These are phyloP conservation scores for Bathelium albidoporum DNA, from an alignment of 495 filamentous ascomycete genomes.

Conservation along the genomic window DNA sequence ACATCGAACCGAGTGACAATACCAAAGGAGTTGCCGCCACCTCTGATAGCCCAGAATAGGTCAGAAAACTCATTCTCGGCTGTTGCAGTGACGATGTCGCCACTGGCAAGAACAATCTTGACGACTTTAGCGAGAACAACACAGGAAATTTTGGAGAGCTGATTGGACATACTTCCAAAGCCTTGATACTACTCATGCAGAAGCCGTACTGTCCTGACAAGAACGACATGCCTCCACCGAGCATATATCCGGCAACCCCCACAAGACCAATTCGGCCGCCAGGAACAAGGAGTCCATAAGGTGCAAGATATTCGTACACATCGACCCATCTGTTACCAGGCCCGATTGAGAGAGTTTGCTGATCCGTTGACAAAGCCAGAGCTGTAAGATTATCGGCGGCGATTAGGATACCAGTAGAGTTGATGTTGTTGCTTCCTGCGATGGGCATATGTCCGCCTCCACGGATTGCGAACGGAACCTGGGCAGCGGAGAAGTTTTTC, in stretches of 20 bases:
- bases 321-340: conserved; percentile 22
- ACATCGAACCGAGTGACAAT: conserved; percentile 29
- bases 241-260: conserved; percentile 24
- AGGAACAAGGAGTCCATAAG: conserved; percentile 11
- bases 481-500: background rate
- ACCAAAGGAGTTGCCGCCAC: conserved; percentile 35
- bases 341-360: conserved; percentile 15
- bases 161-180: conserved; percentile 35
- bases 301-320: conserved; percentile 19
- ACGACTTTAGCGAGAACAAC: background rate
- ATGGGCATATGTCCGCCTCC: background rate
- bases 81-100: conserved; percentile 23
- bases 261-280: conserved; percentile 21
- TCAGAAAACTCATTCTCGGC: conserved; percentile 21
- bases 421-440: background rate
- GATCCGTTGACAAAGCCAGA: conserved; percentile 34
- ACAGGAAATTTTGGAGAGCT: conserved; percentile 45
- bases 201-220: conserved; percentile 7
- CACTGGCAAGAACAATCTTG: conserved; percentile 23
- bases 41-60: conserved; percentile 33
- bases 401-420: background rate
- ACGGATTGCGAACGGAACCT: background rate
- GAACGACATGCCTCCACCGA: conserved; percentile 20
- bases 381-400: background rate
- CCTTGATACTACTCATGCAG: conserved; percentile 23